These are phyloP conservation scores for Candida silvicultrix DNA, from an alignment of 805 yeast species.

Conservation along the genomic window DNA sequence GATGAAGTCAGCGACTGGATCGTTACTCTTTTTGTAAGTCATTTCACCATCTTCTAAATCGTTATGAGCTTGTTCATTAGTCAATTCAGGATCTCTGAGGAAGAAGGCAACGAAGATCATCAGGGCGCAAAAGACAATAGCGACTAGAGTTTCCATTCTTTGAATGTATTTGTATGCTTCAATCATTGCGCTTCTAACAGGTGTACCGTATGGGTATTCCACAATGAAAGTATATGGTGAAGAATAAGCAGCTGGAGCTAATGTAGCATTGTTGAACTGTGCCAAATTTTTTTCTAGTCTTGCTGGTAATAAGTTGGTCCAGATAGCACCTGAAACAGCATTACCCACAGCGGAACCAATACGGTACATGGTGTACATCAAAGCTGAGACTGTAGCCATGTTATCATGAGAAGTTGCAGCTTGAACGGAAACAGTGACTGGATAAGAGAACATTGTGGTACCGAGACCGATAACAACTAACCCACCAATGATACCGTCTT, in stretches of 20 bases:
- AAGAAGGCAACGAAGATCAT: slow-evolving; percentile 36
- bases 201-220: slow-evolving; percentile 53
- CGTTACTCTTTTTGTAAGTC: slow-evolving; percentile 31
- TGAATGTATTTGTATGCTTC: slow-evolving; percentile 46
- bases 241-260: slow-evolving; percentile 38
- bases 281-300: slow-evolving; percentile 29
- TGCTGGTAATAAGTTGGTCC: slow-evolving; percentile 54
- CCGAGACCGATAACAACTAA: slow-evolving; percentile 61
- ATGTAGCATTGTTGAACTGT: slow-evolving; percentile 24
- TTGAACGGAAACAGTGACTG: slow-evolving; percentile 57
- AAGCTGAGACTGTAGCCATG: slow-evolving; percentile 59
- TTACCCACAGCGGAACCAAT: slow-evolving; percentile 64
- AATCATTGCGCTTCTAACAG: slow-evolving; percentile 52
- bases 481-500: slow-evolving; percentile 57
- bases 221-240: slow-evolving; percentile 43
- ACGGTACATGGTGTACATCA: slow-evolving; percentile 50
- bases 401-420: slow-evolving; percentile 57
- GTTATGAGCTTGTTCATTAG: slow-evolving; percentile 6
- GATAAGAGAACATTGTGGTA: slow-evolving; percentile 64
- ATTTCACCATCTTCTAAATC: slow-evolving; percentile 6
- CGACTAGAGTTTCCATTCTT: slow-evolving; percentile 36
- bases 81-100: slow-evolving; percentile 41
- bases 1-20: too few relatives aligned
- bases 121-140: slow-evolving; percentile 41
- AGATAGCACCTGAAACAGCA: slow-evolving; percentile 62